A percentile compares a stretch with the other conserved stretches of the same genome.
Conservation (phyloP, 345 rosid species). For the Eucalyptus virginea region DNA sequence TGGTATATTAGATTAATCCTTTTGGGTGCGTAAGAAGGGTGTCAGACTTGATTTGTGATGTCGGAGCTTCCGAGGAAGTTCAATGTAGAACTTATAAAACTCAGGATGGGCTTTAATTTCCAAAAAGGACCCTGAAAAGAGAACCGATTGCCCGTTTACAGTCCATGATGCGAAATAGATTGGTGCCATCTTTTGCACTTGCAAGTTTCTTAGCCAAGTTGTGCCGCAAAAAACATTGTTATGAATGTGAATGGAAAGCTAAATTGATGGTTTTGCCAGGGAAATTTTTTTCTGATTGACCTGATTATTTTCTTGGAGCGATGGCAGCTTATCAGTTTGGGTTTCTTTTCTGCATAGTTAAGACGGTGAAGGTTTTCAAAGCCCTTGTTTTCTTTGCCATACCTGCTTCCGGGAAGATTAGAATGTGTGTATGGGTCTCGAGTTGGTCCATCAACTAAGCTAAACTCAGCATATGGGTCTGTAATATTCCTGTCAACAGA, state of each 20-base stretch:
- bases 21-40: not conserved
- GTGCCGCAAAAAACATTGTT: not conserved
- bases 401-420: not conserved
- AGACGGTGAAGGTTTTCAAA: not conserved
- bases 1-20: not conserved
- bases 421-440: not conserved
- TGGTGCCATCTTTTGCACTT: not conserved
- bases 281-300: not conserved
- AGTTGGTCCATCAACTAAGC: not conserved
- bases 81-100: not conserved
- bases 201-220: not conserved
- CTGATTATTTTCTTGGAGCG: not conserved
- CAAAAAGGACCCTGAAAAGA: not conserved
- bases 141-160: not conserved
- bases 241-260: not conserved
- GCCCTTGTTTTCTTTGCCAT: not conserved
- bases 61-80: not conserved
- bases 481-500: not conserved
- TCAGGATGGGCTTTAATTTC: not conserved
- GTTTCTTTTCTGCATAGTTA: not conserved
- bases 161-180: not conserved
- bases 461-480: not conserved
- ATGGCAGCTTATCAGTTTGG: not conserved
- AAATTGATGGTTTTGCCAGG: not conserved
- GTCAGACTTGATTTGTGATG: not conserved